Percentiles rank a stretch among this genome's conserved stretches.
phyloP scores from a whole-genome alignment of 2,329 filamentous ascomycete species.

The Alternaria rosae region DNA sequence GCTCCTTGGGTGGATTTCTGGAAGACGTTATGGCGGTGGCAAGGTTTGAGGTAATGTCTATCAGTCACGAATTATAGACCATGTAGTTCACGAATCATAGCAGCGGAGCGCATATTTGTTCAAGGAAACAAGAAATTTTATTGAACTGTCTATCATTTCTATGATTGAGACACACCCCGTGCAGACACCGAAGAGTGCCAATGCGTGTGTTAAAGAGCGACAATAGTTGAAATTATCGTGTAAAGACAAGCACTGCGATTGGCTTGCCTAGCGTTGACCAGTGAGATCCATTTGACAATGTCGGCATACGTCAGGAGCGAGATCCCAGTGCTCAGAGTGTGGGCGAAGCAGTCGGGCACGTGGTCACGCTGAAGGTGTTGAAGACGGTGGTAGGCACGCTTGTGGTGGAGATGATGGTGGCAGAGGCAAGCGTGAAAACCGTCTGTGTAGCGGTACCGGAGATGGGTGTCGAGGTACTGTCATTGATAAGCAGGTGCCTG shows the following conservation, averaged over 20 bases:
- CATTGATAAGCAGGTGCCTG: not conserved
- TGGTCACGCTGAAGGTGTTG: not conserved
- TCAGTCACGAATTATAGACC: not conserved
- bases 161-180: not conserved
- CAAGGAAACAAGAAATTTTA: not conserved
- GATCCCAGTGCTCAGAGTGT: not conserved
- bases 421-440: not conserved
- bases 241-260: not conserved
- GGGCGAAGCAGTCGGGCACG: not conserved
- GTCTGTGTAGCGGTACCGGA: not conserved
- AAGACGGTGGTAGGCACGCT: not conserved
- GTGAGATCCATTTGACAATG: not conserved
- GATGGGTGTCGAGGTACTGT: constrained; percentile 4
- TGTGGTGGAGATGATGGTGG: not conserved
- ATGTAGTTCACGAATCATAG: not conserved
- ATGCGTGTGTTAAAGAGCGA: constrained; percentile 9
- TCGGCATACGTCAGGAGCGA: not conserved
- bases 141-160: constrained; percentile 2
- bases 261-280: not conserved
- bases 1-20: not conserved
- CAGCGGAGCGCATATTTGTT: not conserved
- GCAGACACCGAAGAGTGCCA: not conserved
- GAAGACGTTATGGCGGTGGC: not conserved
- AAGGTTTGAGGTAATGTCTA: not conserved
- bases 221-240: not conserved